phyloP scores from a whole-genome alignment of 1,139 yeast genomes.

The Geotrichum carabidarum region DNA sequence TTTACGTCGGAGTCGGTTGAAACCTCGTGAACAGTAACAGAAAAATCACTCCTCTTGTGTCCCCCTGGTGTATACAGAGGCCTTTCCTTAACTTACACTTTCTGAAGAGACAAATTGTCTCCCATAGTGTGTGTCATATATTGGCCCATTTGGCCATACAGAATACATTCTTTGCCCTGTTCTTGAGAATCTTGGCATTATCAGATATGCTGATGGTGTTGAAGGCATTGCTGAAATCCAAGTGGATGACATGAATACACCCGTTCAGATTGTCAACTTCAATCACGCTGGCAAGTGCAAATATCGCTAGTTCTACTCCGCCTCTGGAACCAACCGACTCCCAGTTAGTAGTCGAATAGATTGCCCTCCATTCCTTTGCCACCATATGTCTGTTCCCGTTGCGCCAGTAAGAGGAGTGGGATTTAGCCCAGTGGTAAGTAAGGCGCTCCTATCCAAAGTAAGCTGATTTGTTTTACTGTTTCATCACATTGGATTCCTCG shows the following conservation, averaged over 20 bases:
- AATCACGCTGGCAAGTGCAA: neutral
- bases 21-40: too few relatives aligned
- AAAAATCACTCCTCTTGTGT: too few relatives aligned
- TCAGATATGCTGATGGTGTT: neutral
- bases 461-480: too few relatives aligned
- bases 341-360: too few relatives aligned
- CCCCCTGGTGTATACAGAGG: too few relatives aligned
- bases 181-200: neutral
- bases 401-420: too few relatives aligned
- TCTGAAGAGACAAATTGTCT: neutral
- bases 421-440: too few relatives aligned
- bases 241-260: neutral
- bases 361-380: too few relatives aligned
- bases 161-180: neutral
- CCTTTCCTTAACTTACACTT: neutral
- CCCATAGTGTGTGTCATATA: neutral
- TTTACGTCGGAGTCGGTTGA: too few relatives aligned
- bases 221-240: neutral
- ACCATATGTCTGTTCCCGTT: too few relatives aligned
- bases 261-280: neutral
- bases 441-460: too few relatives aligned
- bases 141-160: neutral
- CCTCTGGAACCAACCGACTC: neutral
- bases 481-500: too few relatives aligned
- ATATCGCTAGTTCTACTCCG: neutral